Percentiles rank a stretch among this genome's conserved stretches.
Evolutionary conservation across 768 basidiomycete species (phyloP).

Genomic region (Hypholoma sublateritium): DNA sequence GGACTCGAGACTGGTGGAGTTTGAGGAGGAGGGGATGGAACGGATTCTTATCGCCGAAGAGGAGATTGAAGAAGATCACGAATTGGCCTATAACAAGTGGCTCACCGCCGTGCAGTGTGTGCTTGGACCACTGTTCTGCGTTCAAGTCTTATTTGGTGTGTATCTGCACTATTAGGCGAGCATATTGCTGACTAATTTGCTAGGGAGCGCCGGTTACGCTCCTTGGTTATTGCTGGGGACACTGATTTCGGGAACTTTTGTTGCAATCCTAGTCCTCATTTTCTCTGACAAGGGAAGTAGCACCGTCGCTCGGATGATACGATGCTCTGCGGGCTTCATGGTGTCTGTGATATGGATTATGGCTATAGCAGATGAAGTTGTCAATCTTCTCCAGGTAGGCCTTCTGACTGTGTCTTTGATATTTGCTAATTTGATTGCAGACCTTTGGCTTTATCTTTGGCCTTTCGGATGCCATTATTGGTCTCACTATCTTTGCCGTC

Average conservation of each 20-base stretch:
- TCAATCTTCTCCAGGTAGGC: constrained; percentile 81
- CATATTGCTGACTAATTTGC: constrained; percentile 5
- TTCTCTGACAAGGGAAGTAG: constrained; percentile 62
- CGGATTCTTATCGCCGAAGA: constrained; percentile 72
- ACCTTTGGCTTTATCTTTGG: constrained; percentile 94
- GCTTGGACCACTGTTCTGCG: constrained; percentile 78
- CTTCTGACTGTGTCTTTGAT: background rate
- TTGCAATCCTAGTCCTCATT: constrained; percentile 54
- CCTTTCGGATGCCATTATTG: constrained; percentile 95
- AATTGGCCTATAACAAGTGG: constrained; percentile 74
- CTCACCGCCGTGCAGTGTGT: constrained; percentile 83
- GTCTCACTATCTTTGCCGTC: constrained; percentile 93
- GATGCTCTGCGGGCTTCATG: constrained; percentile 89
- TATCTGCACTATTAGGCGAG: constrained; percentile 10
- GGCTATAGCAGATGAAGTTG: constrained; percentile 96
- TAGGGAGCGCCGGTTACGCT: constrained; percentile 47
- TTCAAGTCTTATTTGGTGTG: constrained; percentile 76
- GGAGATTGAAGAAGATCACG: constrained; percentile 69
- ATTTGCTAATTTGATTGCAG: constrained; percentile 37
- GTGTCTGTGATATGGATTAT: constrained; percentile 97
- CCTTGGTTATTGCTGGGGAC: constrained; percentile 56
- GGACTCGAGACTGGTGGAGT: constrained; percentile 56
- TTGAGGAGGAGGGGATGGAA: constrained; percentile 36
- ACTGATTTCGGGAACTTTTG: constrained; percentile 50
- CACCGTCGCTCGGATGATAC: constrained; percentile 56